These are phyloP conservation scores for Phialophora macrospora DNA, from an alignment of 2,329 filamentous ascomycete species.

Conservation along the genomic window DNA sequence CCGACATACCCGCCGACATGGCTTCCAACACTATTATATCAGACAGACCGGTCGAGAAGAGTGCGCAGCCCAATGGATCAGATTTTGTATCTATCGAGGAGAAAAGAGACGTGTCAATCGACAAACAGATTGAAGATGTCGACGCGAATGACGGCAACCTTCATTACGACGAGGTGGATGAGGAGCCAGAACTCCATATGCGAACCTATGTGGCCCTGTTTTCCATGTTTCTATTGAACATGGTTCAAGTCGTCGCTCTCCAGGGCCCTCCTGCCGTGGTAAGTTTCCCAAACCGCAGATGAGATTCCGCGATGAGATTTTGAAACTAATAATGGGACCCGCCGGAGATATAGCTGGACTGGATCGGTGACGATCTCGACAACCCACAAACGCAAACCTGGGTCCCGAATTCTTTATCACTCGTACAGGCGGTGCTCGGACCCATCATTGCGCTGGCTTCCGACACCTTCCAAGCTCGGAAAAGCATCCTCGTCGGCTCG, in stretches of 20 bases:
- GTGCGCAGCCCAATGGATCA: background rate
- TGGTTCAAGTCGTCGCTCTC: slow-evolving; percentile 33
- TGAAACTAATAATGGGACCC: background rate
- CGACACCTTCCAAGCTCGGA: slow-evolving; percentile 37
- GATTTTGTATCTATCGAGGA: slow-evolving; percentile 19
- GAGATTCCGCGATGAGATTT: background rate
- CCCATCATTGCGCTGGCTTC: slow-evolving; percentile 34
- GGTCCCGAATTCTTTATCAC: slow-evolving; percentile 34
- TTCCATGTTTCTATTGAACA: slow-evolving; percentile 35
- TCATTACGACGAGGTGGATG: slow-evolving; percentile 30
- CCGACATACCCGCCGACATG: slow-evolving; percentile 5
- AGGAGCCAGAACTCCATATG: slow-evolving; percentile 35
- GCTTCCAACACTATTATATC: slow-evolving; percentile 9
- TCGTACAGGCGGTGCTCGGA: slow-evolving; percentile 36
- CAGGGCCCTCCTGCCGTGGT: slow-evolving; percentile 36
- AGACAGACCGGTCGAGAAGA: slow-evolving; percentile 9
- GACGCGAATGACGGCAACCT: slow-evolving; percentile 24
- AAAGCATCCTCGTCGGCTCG: slow-evolving; percentile 32
- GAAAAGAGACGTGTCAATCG: slow-evolving; percentile 15
- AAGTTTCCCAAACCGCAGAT: slow-evolving; percentile 6
- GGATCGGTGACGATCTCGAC: slow-evolving; percentile 30
- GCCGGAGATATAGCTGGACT: slow-evolving; percentile 23
- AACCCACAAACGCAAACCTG: slow-evolving; percentile 31
- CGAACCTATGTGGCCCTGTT: slow-evolving; percentile 34
- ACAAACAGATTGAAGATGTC: slow-evolving; percentile 29